Evolutionary conservation across 371 early-diverging fungal genomes (phyloP), one percentile per base, ranked within the genome.

Genomic region (Dentiscutata heterogama): DNA sequence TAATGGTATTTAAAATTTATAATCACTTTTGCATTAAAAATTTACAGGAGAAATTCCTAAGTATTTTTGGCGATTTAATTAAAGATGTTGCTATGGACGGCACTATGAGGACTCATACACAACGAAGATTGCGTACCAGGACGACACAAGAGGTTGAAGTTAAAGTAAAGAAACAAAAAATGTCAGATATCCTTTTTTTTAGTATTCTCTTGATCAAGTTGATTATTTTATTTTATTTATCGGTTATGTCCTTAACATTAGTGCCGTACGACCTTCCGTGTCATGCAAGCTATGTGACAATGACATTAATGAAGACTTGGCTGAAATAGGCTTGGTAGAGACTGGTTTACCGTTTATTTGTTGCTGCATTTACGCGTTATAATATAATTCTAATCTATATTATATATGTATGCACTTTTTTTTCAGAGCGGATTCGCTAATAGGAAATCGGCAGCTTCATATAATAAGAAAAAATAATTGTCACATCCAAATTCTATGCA

Each of bases 151-250:
- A 80, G 53, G 27, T 65, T 16, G 63, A 80, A 68, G 53, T 63
- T 10, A 80, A 80, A 46, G 50, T 42, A 13, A 50, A 67, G 56
- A 80, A 80, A 68, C 35, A 56, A 20, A 56, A 67, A 51, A 50
- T 58, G 31, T 25, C 64, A 39, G 78, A 78, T 78, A 78, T 78
- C 78, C 78, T 78, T 63, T 76, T 65, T 31, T 65, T 7, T 68
- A n/a, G n/a, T 20, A 68, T 42, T 68, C n/a, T 67, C 39, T 46
- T n/a, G n/a, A 68, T 46, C 39, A 39, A 31, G 70, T 39, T 68
- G 39, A 68, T 29, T 42, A n/a, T 39, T 16, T 72, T 20, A 27
- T 27, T 50, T 16, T 29, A 72, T 51, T 50, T n/a, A n/a, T 20
- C 50, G 35, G 27, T 25, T 72, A 72, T 50, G 22, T 50, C 22